A percentile compares a stretch with the other conserved stretches of the same genome.
Conservation (phyloP, 2,329 filamentous ascomycete species). For the Verticillium isaacii region DNA sequence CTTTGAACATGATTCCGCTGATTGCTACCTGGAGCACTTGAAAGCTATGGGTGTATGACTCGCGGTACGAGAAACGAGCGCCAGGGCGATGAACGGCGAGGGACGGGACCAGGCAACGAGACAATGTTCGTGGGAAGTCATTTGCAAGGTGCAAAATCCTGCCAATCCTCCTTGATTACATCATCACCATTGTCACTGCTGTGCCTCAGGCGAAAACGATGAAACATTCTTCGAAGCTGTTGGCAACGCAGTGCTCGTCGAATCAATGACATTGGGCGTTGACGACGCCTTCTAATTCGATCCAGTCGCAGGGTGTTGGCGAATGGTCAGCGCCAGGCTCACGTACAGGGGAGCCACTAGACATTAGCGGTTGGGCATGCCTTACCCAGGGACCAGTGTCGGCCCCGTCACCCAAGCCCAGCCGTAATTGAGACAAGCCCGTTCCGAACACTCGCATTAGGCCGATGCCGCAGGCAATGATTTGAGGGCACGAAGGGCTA, state of each 20-base stretch:
- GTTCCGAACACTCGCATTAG: too few species aligned
- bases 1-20: slow-evolving; percentile 5
- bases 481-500: too few species aligned
- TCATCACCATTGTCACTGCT: not conserved
- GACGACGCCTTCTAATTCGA: too few species aligned
- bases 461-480: too few species aligned
- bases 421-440: not conserved
- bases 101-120: too few species aligned
- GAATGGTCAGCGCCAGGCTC: too few species aligned
- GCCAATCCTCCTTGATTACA: not conserved
- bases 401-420: not conserved
- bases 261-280: not conserved
- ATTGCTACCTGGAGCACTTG: not conserved
- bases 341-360: too few species aligned
- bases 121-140: too few species aligned
- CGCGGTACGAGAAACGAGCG: not conserved
- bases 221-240: too few species aligned
- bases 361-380: too few species aligned
- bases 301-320: too few species aligned
- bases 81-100: not conserved
- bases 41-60: not conserved
- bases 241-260: not conserved
- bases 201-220: not conserved
- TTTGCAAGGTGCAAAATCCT: too few species aligned
- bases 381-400: not conserved